Base-by-base conservation (phyloP, 2,329 filamentous ascomycete genomes). In the Neofusicoccum kwambonambiense region DNA sequence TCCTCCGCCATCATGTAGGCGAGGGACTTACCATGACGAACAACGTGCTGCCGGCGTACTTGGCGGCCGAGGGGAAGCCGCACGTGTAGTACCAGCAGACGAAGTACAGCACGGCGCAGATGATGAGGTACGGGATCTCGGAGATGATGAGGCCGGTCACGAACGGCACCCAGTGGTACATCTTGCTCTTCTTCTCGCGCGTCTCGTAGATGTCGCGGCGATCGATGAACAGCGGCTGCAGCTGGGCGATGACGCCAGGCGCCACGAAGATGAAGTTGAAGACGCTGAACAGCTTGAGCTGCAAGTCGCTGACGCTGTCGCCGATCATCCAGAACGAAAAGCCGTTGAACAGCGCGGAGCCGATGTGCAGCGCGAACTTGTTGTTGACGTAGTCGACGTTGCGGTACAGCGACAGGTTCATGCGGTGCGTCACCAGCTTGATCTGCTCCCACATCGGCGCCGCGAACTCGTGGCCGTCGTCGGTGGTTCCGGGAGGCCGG, bases 321-420 rank as follows among this genome's bases (percentile, higher is more conserved):
- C 63, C 63, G 31, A 65, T 65, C 63, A 65, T 65, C 63, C 63
- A 65, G 56, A 65, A 65, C 3, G 54, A 51, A 17, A 65, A 65
- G n/a, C 63, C 63, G 54, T 65, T 65, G 54, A 65, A 65, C 1
- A 65, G 63, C 1, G 65, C 72, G 6, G 74, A 75, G 19, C 74
- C 73, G 45, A 83, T 75, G 67, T 83, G 81, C 4, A 83, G 75
- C 4, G 75, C 73, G 61, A 89, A 70, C 73, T 89, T 89, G 79
- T 87, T 88, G 75, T 85, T 86, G 67, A 86, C 70, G 67, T 89
- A 89, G 67, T 88, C 86, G 0, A 78, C 81, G 73, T 89, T 90
- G 66, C 88, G 84, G 73, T 78, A 90, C 1, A 90, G 75, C 0
- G 86, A 78, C 0, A 83, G 69, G 70, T 84, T 85, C 78, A 82